Base-by-base conservation (phyloP, 2,329 filamentous ascomycete genomes). In the Dryadomyces quercivorus region DNA sequence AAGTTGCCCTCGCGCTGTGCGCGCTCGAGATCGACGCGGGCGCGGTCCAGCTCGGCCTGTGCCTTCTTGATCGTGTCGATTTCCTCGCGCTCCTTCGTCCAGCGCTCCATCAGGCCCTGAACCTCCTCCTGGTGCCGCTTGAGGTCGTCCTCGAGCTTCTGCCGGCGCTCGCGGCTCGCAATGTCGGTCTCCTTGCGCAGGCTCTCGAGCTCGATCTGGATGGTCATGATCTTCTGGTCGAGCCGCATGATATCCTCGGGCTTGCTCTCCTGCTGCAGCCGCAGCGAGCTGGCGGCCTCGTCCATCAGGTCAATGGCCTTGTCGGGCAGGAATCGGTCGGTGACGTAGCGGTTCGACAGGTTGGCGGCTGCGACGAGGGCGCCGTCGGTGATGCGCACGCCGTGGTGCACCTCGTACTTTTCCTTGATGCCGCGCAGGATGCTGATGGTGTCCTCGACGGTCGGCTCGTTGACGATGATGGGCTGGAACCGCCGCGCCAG, bases 251-350 rank as follows among this genome's bases (percentile, higher is more conserved):
- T 96, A 9, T 92, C 84, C 61, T 97, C 93, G 0, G 93, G 93
- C 63, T 96, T 97, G 62, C 89, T 95, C 68, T 98, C 93, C 69
- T 97, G 93, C 65, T 97, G 92, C 36, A 97, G 71, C 47, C 94
- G 83, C 10, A 97, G 73, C 21, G 90, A 89, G 57, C 88, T 94
- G 1, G 92, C 91, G 10, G 93, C 93, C 70, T 97, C 93, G 60
- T 97, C 93, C 67, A 98, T 93, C 16, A 97, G 70, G 66, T 97
- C 93, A 59, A 98, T 97, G 2, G 93, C 93, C 67, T 97, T 97
- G 69, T 98, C 93, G 0, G 93, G 93, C 0, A 97, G 74, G 69
- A 95, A 97, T 1, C 93, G 85, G 65, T 97, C 92, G 15, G 91
- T 96, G 61, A 98, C 93, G 67, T 97, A 98, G 52, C 93, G 86